Conservation (phyloP, 768 basidiomycete species). For the Lepiota subincarnata region DNA sequence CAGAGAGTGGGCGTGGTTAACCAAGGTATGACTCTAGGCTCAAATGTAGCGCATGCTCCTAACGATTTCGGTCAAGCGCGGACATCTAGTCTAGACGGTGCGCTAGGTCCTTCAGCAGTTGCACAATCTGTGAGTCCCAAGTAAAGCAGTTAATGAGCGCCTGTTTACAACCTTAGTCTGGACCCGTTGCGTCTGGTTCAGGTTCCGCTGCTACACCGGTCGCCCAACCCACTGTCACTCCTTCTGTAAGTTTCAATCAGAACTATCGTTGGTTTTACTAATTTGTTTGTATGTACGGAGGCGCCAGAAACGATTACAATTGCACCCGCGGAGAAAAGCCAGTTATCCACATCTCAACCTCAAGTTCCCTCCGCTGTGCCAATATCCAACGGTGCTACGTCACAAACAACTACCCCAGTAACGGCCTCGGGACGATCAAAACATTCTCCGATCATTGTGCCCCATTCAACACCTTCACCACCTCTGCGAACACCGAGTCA, state of each 20-base stretch:
- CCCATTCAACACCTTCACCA: neutral
- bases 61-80: neutral
- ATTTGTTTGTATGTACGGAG: too few species aligned
- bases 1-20: neutral
- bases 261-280: too few species aligned
- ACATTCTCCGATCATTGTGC: neutral
- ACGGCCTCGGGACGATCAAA: neutral
- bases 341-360: too few species aligned
- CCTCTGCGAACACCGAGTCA: slow-evolving; percentile 30
- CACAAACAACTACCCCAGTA: neutral
- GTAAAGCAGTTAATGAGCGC: neutral
- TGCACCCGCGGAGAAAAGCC: too few species aligned
- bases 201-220: too few species aligned
- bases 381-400: too few species aligned
- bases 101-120: neutral
- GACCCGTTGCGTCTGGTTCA: too few species aligned
- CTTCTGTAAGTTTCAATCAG: too few species aligned
- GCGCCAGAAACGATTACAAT: too few species aligned
- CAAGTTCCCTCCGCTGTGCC: too few species aligned
- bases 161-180: neutral
- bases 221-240: too few species aligned
- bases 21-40: neutral
- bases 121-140: neutral
- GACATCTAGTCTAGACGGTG: neutral
- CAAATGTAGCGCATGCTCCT: too few species aligned